Percentiles rank a stretch among this genome's conserved stretches.
phyloP scores from a whole-genome alignment of 2,329 filamentous ascomycete genomes.

The Alternaria alternata region DNA sequence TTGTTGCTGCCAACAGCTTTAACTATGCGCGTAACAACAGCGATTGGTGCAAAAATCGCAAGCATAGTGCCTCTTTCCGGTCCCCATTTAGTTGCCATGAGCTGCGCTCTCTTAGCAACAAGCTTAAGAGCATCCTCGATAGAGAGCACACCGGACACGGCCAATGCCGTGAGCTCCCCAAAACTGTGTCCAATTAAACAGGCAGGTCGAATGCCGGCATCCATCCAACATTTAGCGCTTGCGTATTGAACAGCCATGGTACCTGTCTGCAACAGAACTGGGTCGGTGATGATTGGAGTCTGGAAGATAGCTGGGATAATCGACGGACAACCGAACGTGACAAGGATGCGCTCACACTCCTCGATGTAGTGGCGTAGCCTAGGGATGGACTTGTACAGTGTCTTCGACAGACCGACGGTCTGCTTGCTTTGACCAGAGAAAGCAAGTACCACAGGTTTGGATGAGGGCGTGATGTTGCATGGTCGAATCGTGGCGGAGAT shows the following conservation, averaged over 20 bases:
- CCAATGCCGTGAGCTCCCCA: conserved; percentile 52
- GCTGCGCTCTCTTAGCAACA: conserved; percentile 43
- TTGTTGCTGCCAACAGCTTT: not conserved
- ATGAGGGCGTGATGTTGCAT: not conserved
- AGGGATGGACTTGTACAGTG: conserved; percentile 3
- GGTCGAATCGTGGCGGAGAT: conserved; percentile 4
- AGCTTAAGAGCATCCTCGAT: conserved; percentile 42
- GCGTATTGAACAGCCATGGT: conserved; percentile 35
- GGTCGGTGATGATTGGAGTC: conserved; percentile 3
- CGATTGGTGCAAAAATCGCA: conserved; percentile 14
- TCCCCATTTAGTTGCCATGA: conserved; percentile 35
- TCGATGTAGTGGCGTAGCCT: conserved; percentile 18
- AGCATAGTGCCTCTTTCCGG: conserved; percentile 34
- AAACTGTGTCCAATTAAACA: conserved; percentile 38
- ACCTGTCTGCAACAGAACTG: conserved; percentile 23
- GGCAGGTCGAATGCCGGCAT: conserved; percentile 20
- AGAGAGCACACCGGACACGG: conserved; percentile 43
- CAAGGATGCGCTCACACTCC: conserved; percentile 21
- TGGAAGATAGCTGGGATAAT: conserved; percentile 25
- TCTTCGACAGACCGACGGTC: conserved; percentile 5
- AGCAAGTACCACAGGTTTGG: conserved; percentile 8
- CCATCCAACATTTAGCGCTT: conserved; percentile 27
- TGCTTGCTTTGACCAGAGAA: conserved; percentile 16
- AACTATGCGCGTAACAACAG: conserved; percentile 11
- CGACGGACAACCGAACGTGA: conserved; percentile 5